A percentile compares a stretch with the other conserved stretches of the same genome.
Evolutionary conservation across 2,329 filamentous ascomycete species (phyloP).

Genomic region (Aspergillus cejpii): DNA sequence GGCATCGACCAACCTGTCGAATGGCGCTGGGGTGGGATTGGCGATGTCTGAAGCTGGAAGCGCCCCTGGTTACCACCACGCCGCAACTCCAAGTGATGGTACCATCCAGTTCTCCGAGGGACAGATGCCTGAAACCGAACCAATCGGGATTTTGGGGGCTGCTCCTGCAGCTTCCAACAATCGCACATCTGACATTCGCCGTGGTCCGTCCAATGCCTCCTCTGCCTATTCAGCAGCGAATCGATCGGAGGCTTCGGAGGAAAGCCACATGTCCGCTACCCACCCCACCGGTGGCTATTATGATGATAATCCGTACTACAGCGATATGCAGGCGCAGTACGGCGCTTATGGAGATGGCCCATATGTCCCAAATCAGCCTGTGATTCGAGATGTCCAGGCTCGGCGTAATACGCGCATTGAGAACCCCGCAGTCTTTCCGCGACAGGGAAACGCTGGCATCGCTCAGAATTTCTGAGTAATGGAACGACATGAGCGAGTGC

Average conservation of each 20-base stretch:
- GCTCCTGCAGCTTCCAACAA: constrained; percentile 60
- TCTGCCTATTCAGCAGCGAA: constrained; percentile 84
- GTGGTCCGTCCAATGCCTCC: constrained; percentile 90
- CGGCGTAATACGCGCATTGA: constrained; percentile 92
- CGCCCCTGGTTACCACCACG: constrained; percentile 47
- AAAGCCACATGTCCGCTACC: constrained; percentile 44
- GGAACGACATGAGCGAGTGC: neutral
- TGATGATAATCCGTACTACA: constrained; percentile 52
- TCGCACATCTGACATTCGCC: constrained; percentile 64
- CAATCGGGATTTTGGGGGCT: constrained; percentile 70
- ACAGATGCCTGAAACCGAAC: constrained; percentile 66
- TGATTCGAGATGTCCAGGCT: constrained; percentile 89
- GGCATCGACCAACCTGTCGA: constrained; percentile 81
- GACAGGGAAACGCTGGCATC: constrained; percentile 85
- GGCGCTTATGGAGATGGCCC: constrained; percentile 52
- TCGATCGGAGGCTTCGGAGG: constrained; percentile 59
- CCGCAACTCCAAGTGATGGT: constrained; percentile 58
- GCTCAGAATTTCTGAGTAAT: constrained; percentile 79
- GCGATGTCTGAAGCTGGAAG: constrained; percentile 66
- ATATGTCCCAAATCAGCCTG: constrained; percentile 57
- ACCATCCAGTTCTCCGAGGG: constrained; percentile 58
- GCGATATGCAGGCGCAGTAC: constrained; percentile 37
- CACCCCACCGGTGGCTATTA: constrained; percentile 48
- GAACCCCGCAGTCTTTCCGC: constrained; percentile 78
- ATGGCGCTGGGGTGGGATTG: constrained; percentile 53